Percentiles rank a stretch among this genome's conserved stretches.
phyloP scores from a whole-genome alignment of 768 basidiomycete genomes.

The Russula earlei region DNA sequence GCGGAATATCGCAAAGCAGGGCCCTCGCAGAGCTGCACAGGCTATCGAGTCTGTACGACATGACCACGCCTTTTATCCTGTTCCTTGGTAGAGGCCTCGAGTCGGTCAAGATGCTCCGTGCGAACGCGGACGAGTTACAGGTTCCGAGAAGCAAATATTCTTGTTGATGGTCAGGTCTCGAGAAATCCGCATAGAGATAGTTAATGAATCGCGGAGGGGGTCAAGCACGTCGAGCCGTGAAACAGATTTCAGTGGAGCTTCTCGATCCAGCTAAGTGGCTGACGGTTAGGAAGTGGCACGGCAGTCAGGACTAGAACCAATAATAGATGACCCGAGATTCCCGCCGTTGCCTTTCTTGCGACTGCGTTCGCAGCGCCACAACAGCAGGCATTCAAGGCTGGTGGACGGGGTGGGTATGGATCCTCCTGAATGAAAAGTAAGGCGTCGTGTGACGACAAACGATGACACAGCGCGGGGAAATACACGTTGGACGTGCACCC shows the following conservation, averaged over 20 bases:
- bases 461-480: not conserved
- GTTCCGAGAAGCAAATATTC: not conserved
- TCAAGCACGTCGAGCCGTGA: not conserved
- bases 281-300: conserved; percentile 7
- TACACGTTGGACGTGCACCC: not conserved
- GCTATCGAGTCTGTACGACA: not conserved
- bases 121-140: not conserved
- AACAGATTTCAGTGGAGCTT: not conserved
- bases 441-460: not conserved
- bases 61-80: conserved; percentile 11
- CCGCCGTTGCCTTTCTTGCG: conserved; percentile 14
- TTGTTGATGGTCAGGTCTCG: conserved; percentile 1
- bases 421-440: conserved; percentile 2
- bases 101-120: not conserved
- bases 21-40: not conserved
- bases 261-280: conserved; percentile 10
- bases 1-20: not conserved
- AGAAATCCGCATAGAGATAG: conserved; percentile 1
- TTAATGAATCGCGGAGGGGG: not conserved
- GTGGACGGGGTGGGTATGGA: not conserved
- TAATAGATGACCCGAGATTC: conserved; percentile 5
- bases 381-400: conserved; percentile 4
- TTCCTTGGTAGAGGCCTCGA: not conserved
- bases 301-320: conserved; percentile 14
- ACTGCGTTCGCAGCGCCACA: conserved; percentile 7